Base-by-base conservation (phyloP, 2,329 filamentous ascomycete species). In the Phyllosticta citrichinensis region DNA sequence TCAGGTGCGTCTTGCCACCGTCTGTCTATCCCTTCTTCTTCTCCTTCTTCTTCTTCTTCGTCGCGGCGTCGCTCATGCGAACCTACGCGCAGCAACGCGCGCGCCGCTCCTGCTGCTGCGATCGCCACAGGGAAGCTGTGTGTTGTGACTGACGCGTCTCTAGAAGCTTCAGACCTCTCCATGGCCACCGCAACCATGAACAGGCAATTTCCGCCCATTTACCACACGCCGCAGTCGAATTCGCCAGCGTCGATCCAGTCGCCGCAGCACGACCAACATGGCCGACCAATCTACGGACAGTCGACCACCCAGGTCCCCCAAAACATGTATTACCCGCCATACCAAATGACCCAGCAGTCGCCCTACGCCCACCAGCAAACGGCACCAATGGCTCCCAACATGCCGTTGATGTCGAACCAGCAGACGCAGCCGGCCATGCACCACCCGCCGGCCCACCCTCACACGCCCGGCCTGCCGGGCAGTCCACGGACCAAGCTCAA, bases 221-320 rank as follows among this genome's bases (percentile, higher is more conserved):
- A 97, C 73, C 90, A 97, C 75, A 95, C 92, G 19, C 91, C 92
- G 60, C 92, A 97, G 77, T 96, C 92, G 61, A 96, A 93, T 75
- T 96, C 93, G 60, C 93, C 93, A 56, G 90, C 91, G 50, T 96
- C 92, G 57, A 92, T 97, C 68, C 89, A 92, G 65, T 97, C 93
- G 35, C 87, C 91, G 22, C 90, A 91, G 62, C 91, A 96, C 75
- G 93, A 97, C 71, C 90, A 93, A 70, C 90, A 96, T 77, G 81
- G 79, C 62, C 83, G 92, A 67, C 87, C 85, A 68, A 83, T 97
- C 71, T 97, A 97, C 75, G 87, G 85, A 40, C 88, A 92, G 69
- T 87, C 88, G 57, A 78, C 86, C 47, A 85, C 88, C 61, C 89
- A 94, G 74, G 84, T 95, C 75, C 83, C 88, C 40, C 89, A 95